These are phyloP conservation scores for Rhynchosporium agropyri DNA, from an alignment of 2,329 filamentous ascomycete genomes.

Conservation along the genomic window DNA sequence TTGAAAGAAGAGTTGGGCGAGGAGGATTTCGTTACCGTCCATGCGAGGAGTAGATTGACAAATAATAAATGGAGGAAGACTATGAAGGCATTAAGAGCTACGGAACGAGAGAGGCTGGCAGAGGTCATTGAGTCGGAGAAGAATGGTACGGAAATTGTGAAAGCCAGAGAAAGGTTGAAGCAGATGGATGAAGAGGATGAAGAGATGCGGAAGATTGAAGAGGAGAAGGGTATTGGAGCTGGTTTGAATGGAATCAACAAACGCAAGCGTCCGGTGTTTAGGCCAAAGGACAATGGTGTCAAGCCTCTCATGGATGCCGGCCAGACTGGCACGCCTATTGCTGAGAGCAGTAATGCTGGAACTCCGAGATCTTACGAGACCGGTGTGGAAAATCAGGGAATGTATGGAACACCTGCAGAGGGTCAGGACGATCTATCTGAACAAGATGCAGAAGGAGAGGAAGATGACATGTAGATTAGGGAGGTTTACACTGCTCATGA, in stretches of 20 bases:
- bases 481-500: no score
- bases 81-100: constrained; percentile 26
- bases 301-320: not conserved
- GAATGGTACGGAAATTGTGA: constrained; percentile 10
- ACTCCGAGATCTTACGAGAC: constrained; percentile 5
- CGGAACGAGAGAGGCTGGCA: constrained; percentile 29
- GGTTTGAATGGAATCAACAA: constrained; percentile 6
- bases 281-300: not conserved
- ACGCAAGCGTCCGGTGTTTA: constrained; percentile 6
- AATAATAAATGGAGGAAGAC: constrained; percentile 33
- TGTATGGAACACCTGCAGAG: constrained; percentile 8
- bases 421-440: constrained; percentile 16
- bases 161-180: constrained; percentile 27
- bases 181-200: constrained; percentile 30
- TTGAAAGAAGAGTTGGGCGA: constrained; percentile 67
- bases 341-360: not conserved
- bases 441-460: constrained; percentile 24
- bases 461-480: constrained; percentile 21
- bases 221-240: constrained; percentile 10
- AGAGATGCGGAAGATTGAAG: not conserved
- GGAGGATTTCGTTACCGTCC: constrained; percentile 64
- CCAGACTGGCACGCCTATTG: not conserved
- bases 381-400: constrained; percentile 9
- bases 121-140: constrained; percentile 24
- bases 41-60: constrained; percentile 46